A percentile compares a stretch with the other conserved stretches of the same genome.
These are phyloP conservation scores for Allium cepa DNA, from an alignment of 106 monocot genomes.

Conservation along the genomic window DNA sequence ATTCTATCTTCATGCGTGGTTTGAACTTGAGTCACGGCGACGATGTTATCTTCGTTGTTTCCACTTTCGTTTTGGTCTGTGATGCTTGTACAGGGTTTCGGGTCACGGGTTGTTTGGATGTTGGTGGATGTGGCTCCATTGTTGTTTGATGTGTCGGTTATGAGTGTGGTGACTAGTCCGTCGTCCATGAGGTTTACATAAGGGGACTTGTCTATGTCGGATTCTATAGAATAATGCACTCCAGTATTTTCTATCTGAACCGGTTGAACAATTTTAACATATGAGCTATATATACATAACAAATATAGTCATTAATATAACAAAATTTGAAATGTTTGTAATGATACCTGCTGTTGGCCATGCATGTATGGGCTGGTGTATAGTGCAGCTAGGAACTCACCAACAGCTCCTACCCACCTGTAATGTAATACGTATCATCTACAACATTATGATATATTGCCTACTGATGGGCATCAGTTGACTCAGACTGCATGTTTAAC, in stretches of 20 bases:
- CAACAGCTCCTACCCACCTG: slow-evolving; percentile 90
- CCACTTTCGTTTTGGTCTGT: not conserved
- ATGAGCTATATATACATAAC: not conserved
- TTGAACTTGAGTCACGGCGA: too few relatives aligned
- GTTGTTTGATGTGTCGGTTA: slow-evolving; percentile 11
- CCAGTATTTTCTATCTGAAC: slow-evolving; percentile 20
- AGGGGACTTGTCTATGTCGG: slow-evolving; percentile 77
- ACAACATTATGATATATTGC: too few relatives aligned
- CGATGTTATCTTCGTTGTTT: not conserved
- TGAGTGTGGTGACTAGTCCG: slow-evolving; percentile 54
- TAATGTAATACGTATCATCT: not conserved
- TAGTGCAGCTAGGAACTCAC: slow-evolving; percentile 63
- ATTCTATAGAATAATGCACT: slow-evolving; percentile 39
- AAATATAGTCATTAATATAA: not conserved
- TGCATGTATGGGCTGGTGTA: slow-evolving; percentile 58
- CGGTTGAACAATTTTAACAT: not conserved
- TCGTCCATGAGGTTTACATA: slow-evolving; percentile 73
- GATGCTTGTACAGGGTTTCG: not conserved
- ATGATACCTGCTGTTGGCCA: slow-evolving; percentile 39
- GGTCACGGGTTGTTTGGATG: slow-evolving; percentile 1
- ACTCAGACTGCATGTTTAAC: too few relatives aligned
- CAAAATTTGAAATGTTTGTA: not conserved
- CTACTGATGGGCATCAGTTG: too few relatives aligned
- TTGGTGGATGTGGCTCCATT: not conserved
- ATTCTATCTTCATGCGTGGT: slow-evolving; percentile 9